phyloP scores from a whole-genome alignment of 2,329 filamentous ascomycete species.

The Colletotrichum lentis region DNA sequence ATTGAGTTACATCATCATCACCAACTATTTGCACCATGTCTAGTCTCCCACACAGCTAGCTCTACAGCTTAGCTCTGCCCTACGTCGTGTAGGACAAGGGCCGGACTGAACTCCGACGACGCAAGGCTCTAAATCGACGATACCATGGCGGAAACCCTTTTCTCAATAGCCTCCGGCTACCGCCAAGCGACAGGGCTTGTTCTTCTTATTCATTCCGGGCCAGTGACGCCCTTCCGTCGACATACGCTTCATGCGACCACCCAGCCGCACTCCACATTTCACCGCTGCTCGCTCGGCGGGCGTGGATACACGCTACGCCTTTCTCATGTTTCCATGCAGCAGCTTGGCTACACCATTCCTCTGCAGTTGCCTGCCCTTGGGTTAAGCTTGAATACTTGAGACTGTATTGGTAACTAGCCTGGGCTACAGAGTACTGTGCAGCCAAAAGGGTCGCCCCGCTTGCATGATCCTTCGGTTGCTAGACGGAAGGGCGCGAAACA shows the following conservation, averaged over 20 bases:
- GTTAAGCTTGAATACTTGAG: not conserved
- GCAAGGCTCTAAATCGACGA: not conserved
- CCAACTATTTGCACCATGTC: not conserved
- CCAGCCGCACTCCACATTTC: not conserved
- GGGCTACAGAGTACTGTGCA: not conserved
- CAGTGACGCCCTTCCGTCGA: constrained; percentile 25
- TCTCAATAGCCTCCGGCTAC: not conserved
- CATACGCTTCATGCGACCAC: constrained; percentile 2
- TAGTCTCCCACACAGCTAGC: too few relatives aligned
- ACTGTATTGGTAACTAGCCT: not conserved
- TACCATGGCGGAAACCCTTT: not conserved
- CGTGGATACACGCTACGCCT: not conserved
- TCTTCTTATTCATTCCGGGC: constrained; percentile 2
- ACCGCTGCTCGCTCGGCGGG: not conserved
- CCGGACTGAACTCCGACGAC: not conserved
- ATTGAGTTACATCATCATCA: too few relatives aligned
- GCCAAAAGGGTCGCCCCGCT: not conserved
- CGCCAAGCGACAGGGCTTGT: constrained; percentile 5
- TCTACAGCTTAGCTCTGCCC: too few relatives aligned
- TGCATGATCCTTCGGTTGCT: not conserved
- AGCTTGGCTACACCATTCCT: not conserved
- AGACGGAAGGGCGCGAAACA: not conserved
- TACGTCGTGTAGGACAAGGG: too few relatives aligned
- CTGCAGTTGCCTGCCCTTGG: not conserved
- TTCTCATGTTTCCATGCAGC: not conserved